Evolutionary conservation across 202 grass and related monocot genomes (phyloP).

Genomic region (Alloteropsis angusta): DNA sequence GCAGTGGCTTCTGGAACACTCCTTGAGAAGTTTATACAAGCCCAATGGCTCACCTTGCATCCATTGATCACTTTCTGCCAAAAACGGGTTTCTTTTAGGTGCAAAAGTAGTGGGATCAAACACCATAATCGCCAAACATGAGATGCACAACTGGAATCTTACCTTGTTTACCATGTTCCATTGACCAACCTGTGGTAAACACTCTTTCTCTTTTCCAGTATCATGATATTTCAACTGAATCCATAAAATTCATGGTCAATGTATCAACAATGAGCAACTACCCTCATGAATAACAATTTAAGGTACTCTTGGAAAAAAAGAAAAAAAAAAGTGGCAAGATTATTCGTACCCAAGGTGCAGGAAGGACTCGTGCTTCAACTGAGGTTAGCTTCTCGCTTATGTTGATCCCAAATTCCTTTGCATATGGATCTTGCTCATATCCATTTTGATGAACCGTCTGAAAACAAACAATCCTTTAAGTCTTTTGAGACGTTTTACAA

Average conservation of each 20-base stretch:
- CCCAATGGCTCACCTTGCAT: conserved; percentile 76
- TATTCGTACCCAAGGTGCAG: conserved; percentile 86
- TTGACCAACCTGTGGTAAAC: conserved; percentile 95
- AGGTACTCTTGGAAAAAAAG: neutral
- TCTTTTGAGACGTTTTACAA: neutral
- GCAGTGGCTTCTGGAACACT: conserved; percentile 85
- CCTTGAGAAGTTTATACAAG: conserved; percentile 94
- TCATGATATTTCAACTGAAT: conserved; percentile 91
- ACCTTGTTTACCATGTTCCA: conserved; percentile 99
- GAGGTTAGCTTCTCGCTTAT: conserved; percentile 91
- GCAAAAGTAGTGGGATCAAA: neutral
- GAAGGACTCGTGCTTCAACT: conserved; percentile 93
- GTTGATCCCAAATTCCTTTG: conserved; percentile 98
- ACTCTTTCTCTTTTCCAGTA: conserved; percentile 96
- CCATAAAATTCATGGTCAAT: neutral
- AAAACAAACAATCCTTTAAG: conserved; percentile 29
- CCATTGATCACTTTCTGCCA: conserved; percentile 98
- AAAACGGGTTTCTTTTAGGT: conserved; percentile 7
- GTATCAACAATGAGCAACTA: neutral
- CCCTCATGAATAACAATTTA: neutral
- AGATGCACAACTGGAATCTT: neutral
- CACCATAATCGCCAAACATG: neutral
- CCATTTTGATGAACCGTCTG: conserved; percentile 97
- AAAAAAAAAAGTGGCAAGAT: neutral
- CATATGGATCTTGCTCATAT: conserved; percentile 94